These are phyloP conservation scores for Penicillium expansum DNA, from an alignment of 2,329 filamentous ascomycete species.

Conservation along the genomic window DNA sequence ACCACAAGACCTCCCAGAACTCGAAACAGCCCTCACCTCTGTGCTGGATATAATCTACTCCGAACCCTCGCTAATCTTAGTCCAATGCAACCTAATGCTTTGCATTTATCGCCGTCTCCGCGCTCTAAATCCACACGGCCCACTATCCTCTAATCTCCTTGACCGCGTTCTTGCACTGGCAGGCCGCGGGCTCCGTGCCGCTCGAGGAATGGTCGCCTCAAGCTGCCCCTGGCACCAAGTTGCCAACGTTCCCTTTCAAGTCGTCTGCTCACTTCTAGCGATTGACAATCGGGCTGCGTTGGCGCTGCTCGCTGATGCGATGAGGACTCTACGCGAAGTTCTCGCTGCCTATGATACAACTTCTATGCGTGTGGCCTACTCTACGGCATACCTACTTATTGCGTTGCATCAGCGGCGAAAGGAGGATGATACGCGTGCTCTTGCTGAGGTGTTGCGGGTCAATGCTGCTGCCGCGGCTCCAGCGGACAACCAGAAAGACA, in stretches of 20 bases:
- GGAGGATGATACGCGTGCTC: conserved; percentile 41
- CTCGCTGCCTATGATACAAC: conserved; percentile 47
- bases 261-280: conserved; percentile 55
- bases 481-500: conserved; percentile 5
- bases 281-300: conserved; percentile 54
- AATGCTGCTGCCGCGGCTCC: conserved; percentile 33
- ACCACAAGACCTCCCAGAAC: conserved; percentile 41
- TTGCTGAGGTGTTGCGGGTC: conserved; percentile 41
- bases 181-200: conserved; percentile 46
- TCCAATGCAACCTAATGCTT: conserved; percentile 56
- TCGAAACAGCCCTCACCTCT: conserved; percentile 44
- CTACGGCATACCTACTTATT: conserved; percentile 55
- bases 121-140: conserved; percentile 47
- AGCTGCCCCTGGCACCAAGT: conserved; percentile 58
- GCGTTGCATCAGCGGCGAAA: conserved; percentile 52
- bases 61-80: conserved; percentile 45
- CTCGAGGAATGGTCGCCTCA: conserved; percentile 46
- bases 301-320: conserved; percentile 50
- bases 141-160: conserved; percentile 41
- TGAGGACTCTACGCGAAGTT: conserved; percentile 48
- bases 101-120: conserved; percentile 57
- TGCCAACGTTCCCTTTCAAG: conserved; percentile 60
- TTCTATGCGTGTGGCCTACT: conserved; percentile 53
- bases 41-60: conserved; percentile 45
- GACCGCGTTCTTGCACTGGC: conserved; percentile 51